Base-by-base conservation (phyloP, 441 rosid genomes). In the Gossypium gossypioides region DNA sequence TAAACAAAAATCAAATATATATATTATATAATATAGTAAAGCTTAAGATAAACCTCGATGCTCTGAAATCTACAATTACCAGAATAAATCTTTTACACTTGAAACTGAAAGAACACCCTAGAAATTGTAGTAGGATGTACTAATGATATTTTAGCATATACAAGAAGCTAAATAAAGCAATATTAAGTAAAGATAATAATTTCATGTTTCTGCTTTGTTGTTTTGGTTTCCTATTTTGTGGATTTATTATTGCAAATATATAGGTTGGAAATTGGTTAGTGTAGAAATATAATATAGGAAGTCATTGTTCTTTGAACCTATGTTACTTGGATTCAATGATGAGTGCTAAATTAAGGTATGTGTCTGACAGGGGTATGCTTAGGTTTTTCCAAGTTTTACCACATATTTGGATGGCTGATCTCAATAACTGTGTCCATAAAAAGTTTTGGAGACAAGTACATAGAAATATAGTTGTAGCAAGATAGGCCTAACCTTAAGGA, bases 161-260 rank as follows among this genome's bases (percentile, higher is more conserved):
- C 6, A 37, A 61, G 67, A 25, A 8, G 7, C 24, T 18, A 62
- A 6, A 16, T 6, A n/a, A 60, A 10, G 40, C 21, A 27, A 60
- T 29, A n/a, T n/a, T 8, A n/a, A 32, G 42, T 15, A 27, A 6
- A 60, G 65, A 60, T n/a, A 12, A 29, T 29, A 29, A 29, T 60
- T 59, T 59, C 42, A 27, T 3, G 2, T 59, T 59, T 25, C 6
- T 13, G 15, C 42, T 71, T n/a, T 2, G 32, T 4, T 15, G 18
- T 65, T 52, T 15, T 54, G 34, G 65, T 37, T 60, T 48, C 34
- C 68, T 65, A 34, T 56, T 72, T 44, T 60, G n/a, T 50, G 29
- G 40, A 13, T 54, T 29, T 7, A 64, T 58, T 58, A 2, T 42
- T 32, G 13, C 19, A 32, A 37, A n/a, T 22, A 42, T 34, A 68